Evolutionary conservation across 1,284 basidiomycete species (phyloP), one percentile per base, ranked within the genome.

Genomic region (Papiliotrema fonsecae): DNA sequence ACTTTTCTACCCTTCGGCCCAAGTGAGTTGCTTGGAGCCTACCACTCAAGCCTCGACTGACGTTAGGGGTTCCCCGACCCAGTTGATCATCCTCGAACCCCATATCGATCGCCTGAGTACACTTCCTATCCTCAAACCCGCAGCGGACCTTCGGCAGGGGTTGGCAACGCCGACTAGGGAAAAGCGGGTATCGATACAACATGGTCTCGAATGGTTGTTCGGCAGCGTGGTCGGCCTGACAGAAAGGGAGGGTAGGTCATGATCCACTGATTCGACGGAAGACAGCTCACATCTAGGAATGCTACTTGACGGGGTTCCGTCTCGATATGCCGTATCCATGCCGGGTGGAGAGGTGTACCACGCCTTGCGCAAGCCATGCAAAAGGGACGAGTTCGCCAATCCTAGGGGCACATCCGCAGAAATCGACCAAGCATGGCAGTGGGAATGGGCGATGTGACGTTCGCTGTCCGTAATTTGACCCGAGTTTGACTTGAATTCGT

Each of bases 1-100:
- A 65, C 42, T 35, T 65, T 7, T 56, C 50, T 9, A 51, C 48
- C 5, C 40, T 51, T 13, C 45, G 53, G 35, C 50, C 57, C 4
- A 51, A 42, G 57, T 61, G 39, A 19, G 57, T 46, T 14, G n/a
- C n/a, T n/a, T 28, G n/a, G 7, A 24, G 19, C 21, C 21, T 24
- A n/a, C 37, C 13, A 10, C 10, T 43, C 27, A 28, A 38, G 11
- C n/a, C 28, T 25, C n/a, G 38, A 41, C 46, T 26, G 11, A 32
- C 18, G 11, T 21, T 44, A 56, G 55, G 0, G 42, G 43, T 16
- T 49, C 55, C 10, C 47, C 56, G 6, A 45, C 48, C 3, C 56
- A 59, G 27, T 50, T 70, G 2, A 50, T 67, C 16, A 44, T 70
- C 7, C 61, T 70, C 22, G 68, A 70, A 47, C 68, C 68, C 10